Percentiles rank a stretch among this genome's conserved stretches.
Evolutionary conservation across 2,329 filamentous ascomycete species (phyloP).

Genomic region (Diplodia intermedia): DNA sequence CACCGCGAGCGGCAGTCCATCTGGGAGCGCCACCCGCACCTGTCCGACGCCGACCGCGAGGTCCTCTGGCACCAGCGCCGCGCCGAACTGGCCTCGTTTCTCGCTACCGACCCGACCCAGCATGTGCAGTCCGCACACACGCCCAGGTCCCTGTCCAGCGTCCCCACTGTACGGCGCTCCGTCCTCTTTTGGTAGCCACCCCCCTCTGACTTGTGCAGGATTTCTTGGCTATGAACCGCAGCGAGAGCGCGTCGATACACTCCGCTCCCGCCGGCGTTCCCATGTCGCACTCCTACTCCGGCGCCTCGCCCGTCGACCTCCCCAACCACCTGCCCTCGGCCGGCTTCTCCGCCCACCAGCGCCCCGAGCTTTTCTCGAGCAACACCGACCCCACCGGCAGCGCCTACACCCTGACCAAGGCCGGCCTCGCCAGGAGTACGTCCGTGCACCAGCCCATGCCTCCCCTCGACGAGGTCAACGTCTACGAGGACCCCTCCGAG

Average conservation of each 20-base stretch:
- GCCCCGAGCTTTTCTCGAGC: slow-evolving; percentile 23
- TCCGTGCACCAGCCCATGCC: slow-evolving; percentile 40
- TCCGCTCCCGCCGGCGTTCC: slow-evolving; percentile 43
- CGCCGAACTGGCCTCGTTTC: slow-evolving; percentile 37
- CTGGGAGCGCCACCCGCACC: slow-evolving; percentile 43
- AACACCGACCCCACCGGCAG: slow-evolving; percentile 33
- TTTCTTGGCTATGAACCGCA: slow-evolving; percentile 43
- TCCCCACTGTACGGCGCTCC: slow-evolving; percentile 43
- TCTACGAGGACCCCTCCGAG: slow-evolving; percentile 47
- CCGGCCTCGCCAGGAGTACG: slow-evolving; percentile 37
- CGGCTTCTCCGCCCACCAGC: slow-evolving; percentile 10
- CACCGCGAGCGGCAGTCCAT: slow-evolving; percentile 48
- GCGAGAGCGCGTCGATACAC: slow-evolving; percentile 35
- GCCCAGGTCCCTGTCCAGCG: slow-evolving; percentile 46
- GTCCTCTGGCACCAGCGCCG: slow-evolving; percentile 44
- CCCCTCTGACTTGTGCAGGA: slow-evolving; percentile 44
- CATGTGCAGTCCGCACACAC: slow-evolving; percentile 41
- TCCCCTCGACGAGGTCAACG: slow-evolving; percentile 39
- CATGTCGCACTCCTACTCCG: slow-evolving; percentile 41
- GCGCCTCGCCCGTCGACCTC: slow-evolving; percentile 37
- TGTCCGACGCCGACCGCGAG: slow-evolving; percentile 46
- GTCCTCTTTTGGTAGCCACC: slow-evolving; percentile 39
- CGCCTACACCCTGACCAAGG: slow-evolving; percentile 44
- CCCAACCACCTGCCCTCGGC: slow-evolving; percentile 26
- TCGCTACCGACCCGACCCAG: slow-evolving; percentile 34